Percentiles rank a stretch among this genome's conserved stretches.
These are phyloP conservation scores for Phyllosticta capitalensis DNA, from an alignment of 2,329 filamentous ascomycete genomes.

Conservation along the genomic window DNA sequence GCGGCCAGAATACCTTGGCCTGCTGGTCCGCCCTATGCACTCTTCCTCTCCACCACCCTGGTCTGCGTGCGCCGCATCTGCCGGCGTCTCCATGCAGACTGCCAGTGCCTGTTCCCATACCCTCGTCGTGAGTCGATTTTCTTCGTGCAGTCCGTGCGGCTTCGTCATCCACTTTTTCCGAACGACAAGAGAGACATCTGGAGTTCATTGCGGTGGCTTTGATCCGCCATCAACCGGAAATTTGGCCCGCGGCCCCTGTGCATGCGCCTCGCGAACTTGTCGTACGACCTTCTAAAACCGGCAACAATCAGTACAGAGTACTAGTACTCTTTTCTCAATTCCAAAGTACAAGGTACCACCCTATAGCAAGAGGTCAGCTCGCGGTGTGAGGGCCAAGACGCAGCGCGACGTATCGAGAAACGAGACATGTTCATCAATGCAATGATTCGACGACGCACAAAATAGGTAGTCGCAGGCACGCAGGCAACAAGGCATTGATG, in stretches of 20 bases:
- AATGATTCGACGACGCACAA: not conserved
- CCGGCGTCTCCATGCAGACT: not conserved
- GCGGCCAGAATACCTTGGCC: not conserved
- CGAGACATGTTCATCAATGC: not conserved
- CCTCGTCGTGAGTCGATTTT: not conserved
- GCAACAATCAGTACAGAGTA: not conserved
- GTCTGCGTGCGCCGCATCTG: not conserved
- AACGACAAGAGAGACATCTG: not conserved
- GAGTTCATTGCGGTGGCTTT: not conserved
- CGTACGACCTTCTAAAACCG: not conserved
- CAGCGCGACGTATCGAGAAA: not conserved
- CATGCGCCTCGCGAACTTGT: not conserved
- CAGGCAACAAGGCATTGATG: not conserved
- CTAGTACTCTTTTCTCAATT: not conserved
- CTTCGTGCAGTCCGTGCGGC: not conserved
- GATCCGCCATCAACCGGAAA: not conserved
- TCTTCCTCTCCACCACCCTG: not conserved
- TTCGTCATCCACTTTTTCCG: not conserved
- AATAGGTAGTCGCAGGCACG: not conserved
- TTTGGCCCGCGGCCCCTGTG: not conserved
- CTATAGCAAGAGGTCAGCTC: not conserved
- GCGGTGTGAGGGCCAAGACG: not conserved
- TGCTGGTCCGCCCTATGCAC: not conserved
- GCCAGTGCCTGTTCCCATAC: not conserved
- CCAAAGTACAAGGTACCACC: not conserved